Conservation (phyloP, 306 rosid species). For the Macrotyloma uniflorum region DNA sequence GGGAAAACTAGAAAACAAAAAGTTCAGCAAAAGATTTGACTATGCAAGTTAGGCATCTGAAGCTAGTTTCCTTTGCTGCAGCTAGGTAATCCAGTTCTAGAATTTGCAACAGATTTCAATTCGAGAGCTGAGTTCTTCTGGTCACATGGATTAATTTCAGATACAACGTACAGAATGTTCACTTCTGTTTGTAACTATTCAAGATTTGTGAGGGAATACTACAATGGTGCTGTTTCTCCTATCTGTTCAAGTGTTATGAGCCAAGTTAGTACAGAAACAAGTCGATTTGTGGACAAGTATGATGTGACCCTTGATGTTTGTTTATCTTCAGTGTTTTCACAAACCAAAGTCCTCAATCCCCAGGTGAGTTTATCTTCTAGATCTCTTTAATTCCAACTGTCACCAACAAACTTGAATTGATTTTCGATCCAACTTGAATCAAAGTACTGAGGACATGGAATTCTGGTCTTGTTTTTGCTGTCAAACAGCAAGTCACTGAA, state of each 20-base stretch:
- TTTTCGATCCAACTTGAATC: constrained; percentile 15
- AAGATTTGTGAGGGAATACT: constrained; percentile 54
- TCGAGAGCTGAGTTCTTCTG: constrained; percentile 60
- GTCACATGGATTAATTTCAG: constrained; percentile 63
- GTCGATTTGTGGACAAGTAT: constrained; percentile 75
- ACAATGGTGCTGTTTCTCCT: constrained; percentile 50
- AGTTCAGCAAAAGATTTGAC: constrained; percentile 1
- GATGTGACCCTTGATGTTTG: constrained; percentile 90
- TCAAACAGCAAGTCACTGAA: constrained; percentile 67
- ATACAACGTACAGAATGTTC: constrained; percentile 48
- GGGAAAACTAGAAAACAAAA: neutral
- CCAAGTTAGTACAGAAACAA: constrained; percentile 73
- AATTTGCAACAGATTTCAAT: constrained; percentile 51
- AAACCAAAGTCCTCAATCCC: constrained; percentile 63
- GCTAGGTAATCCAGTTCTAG: constrained; percentile 63
- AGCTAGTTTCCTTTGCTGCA: constrained; percentile 34
- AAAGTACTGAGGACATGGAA: constrained; percentile 21
- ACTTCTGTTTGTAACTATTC: constrained; percentile 56
- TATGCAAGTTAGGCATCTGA: neutral
- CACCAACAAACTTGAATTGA: neutral
- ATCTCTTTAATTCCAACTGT: neutral
- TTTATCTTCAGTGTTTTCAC: constrained; percentile 66
- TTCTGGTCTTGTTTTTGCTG: constrained; percentile 17
- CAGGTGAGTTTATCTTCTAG: constrained; percentile 41
- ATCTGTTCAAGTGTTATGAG: constrained; percentile 63